Percentiles rank a stretch among this genome's conserved stretches.
Evolutionary conservation across 1,284 basidiomycete species (phyloP).

Genomic region (Clitocybe nebularis): DNA sequence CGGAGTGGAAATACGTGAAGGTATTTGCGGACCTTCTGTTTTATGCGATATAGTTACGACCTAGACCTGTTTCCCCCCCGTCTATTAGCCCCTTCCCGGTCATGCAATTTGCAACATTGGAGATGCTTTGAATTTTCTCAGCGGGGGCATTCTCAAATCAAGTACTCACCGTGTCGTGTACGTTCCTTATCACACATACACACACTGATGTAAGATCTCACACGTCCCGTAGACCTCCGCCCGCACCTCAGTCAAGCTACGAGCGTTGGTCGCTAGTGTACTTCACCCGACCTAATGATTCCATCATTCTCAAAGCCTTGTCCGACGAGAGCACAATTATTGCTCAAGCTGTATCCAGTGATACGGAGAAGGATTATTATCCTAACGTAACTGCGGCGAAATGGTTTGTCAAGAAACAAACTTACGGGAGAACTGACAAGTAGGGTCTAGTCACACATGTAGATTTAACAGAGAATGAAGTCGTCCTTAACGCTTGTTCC

Average conservation of each 20-base stretch:
- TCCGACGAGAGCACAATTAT: slow-evolving; percentile 37
- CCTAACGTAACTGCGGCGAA: slow-evolving; percentile 41
- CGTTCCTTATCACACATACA: slow-evolving; percentile 13
- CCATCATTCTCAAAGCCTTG: slow-evolving; percentile 32
- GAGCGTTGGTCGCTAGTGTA: slow-evolving; percentile 47
- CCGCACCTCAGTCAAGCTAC: slow-evolving; percentile 35
- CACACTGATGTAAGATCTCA: not conserved
- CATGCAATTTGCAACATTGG: slow-evolving; percentile 50
- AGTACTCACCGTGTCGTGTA: slow-evolving; percentile 43
- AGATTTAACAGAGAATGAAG: no score
- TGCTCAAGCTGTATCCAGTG: slow-evolving; percentile 32
- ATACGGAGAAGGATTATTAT: slow-evolving; percentile 30
- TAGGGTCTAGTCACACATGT: slow-evolving; percentile 42
- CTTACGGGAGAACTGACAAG: no score
- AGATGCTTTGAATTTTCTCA: slow-evolving; percentile 47
- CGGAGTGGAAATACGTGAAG: slow-evolving; percentile 55
- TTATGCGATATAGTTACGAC: not conserved
- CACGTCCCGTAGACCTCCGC: slow-evolving; percentile 33
- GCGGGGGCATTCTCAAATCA: slow-evolving; percentile 43
- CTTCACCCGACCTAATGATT: slow-evolving; percentile 45
- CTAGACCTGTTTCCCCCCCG: not conserved
- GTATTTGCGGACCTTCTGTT: slow-evolving; percentile 23
- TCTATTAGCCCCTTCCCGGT: slow-evolving; percentile 40
- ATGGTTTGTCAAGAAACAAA: slow-evolving; percentile 47
- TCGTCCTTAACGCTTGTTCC: no score